phyloP scores from a whole-genome alignment of 2,329 filamentous ascomycete species.

The Neonectria coccinea region DNA sequence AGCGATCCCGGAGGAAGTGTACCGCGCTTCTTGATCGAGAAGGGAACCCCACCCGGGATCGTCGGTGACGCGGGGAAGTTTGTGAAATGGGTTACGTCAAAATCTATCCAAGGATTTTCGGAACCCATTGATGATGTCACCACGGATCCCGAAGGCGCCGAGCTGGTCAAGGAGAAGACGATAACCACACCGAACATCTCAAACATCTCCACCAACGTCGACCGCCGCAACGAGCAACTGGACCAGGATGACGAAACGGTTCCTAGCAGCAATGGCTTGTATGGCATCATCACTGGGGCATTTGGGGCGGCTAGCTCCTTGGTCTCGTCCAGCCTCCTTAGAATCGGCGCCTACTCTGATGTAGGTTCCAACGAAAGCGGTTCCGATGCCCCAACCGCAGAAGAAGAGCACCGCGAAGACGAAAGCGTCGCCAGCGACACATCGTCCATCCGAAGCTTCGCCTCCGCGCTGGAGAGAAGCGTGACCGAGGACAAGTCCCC shows the following conservation, averaged over 20 bases:
- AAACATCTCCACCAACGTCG: constrained; percentile 45
- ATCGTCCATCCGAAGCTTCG: constrained; percentile 62
- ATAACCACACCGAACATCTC: constrained; percentile 18
- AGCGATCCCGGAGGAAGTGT: constrained; percentile 91
- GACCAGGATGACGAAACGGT: constrained; percentile 47
- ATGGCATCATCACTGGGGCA: constrained; percentile 66
- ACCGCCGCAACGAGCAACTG: constrained; percentile 32
- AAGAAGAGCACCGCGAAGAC: constrained; percentile 44
- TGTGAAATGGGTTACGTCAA: constrained; percentile 74
- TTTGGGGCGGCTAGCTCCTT: constrained; percentile 63
- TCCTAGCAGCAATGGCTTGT: constrained; percentile 61
- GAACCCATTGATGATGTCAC: constrained; percentile 34
- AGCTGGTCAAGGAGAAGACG: constrained; percentile 16
- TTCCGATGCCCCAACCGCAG: constrained; percentile 36
- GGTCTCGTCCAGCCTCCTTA: constrained; percentile 53
- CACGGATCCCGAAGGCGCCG: constrained; percentile 17
- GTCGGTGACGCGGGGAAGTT: constrained; percentile 84
- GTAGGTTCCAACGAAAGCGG: constrained; percentile 44
- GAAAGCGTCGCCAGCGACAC: constrained; percentile 54
- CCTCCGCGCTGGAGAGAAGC: constrained; percentile 59
- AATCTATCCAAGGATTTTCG: constrained; percentile 52
- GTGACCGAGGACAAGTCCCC: constrained; percentile 45
- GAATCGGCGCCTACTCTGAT: constrained; percentile 46
- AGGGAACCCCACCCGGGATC: constrained; percentile 85
- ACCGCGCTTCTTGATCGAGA: constrained; percentile 90